A percentile compares a stretch with the other conserved stretches of the same genome.
Conservation (phyloP, 2,329 filamentous ascomycete genomes). For the Amauroascus niger region DNA sequence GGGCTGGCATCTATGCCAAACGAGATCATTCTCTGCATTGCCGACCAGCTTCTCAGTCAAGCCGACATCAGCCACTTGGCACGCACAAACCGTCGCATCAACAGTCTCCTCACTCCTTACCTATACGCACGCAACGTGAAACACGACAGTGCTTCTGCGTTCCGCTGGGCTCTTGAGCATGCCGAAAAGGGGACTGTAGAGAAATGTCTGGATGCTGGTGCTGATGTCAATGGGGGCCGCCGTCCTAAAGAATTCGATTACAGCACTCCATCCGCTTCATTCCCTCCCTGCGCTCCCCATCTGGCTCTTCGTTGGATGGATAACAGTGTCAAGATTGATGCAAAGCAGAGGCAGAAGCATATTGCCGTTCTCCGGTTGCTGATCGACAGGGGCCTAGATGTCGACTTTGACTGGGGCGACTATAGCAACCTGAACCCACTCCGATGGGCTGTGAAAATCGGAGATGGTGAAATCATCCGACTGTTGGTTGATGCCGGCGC, state of each 20-base stretch:
- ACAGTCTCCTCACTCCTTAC: neutral
- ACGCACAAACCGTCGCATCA: constrained; percentile 3
- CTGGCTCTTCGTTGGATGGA: neutral
- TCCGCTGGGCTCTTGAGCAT: constrained; percentile 6
- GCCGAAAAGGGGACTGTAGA: constrained; percentile 1
- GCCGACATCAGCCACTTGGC: constrained; percentile 4
- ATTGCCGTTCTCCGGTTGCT: constrained; percentile 4
- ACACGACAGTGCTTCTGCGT: neutral
- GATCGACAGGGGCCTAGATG: constrained; percentile 6
- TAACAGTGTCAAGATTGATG: too few species aligned
- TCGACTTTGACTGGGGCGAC: neutral
- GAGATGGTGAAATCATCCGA: neutral
- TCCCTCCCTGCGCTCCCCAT: neutral
- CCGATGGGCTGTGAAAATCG: neutral
- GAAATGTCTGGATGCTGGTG: constrained; percentile 5
- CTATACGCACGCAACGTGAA: constrained; percentile 9
- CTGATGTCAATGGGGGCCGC: constrained; percentile 6
- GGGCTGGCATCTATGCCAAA: constrained; percentile 6
- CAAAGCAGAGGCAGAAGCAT: neutral
- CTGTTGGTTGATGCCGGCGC: constrained; percentile 8
- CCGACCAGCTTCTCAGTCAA: neutral
- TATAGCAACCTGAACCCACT: neutral
- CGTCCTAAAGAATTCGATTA: too few species aligned
- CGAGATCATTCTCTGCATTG: constrained; percentile 10
- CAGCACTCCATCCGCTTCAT: neutral